Percentiles rank a stretch among this genome's conserved stretches.
Conservation (phyloP, 176 grass and related monocot genomes). For the Carex kokanica region DNA sequence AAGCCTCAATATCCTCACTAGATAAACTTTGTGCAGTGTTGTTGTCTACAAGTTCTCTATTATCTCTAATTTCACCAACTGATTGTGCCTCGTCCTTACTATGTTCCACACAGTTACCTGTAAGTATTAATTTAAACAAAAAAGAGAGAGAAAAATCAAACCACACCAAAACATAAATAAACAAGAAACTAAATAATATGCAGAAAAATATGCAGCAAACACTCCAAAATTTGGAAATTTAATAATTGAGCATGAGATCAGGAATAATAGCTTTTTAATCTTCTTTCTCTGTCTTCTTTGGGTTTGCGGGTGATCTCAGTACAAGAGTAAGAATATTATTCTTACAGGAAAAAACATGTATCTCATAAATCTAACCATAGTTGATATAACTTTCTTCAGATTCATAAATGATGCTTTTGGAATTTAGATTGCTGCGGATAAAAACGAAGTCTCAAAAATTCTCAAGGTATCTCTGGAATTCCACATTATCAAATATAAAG, state of each 20-base stretch:
- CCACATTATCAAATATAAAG: not conserved
- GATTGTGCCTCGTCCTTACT: conserved; percentile 22
- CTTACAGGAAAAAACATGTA: not conserved
- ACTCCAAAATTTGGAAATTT: not conserved
- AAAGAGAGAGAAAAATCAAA: not conserved
- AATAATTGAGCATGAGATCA: not conserved
- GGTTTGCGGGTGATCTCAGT: not conserved
- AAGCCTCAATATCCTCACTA: conserved; percentile 77
- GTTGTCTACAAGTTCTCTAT: conserved; percentile 83
- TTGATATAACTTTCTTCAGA: not conserved
- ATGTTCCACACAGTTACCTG: conserved; percentile 45
- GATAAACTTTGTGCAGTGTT: conserved; percentile 91
- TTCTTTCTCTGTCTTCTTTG: not conserved
- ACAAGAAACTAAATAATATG: not conserved
- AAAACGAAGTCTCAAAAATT: not conserved
- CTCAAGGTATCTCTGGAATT: not conserved
- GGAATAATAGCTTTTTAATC: not conserved
- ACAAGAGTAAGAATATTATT: not conserved
- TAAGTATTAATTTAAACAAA: not conserved
- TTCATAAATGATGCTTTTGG: not conserved
- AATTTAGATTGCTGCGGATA: not conserved
- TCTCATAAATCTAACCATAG: conserved; percentile 9
- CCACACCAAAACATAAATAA: not conserved
- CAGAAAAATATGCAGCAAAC: not conserved
- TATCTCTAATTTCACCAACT: conserved; percentile 57